Conservation (phyloP, 352 stramenopile species). For the Phytophthora rubi region DNA sequence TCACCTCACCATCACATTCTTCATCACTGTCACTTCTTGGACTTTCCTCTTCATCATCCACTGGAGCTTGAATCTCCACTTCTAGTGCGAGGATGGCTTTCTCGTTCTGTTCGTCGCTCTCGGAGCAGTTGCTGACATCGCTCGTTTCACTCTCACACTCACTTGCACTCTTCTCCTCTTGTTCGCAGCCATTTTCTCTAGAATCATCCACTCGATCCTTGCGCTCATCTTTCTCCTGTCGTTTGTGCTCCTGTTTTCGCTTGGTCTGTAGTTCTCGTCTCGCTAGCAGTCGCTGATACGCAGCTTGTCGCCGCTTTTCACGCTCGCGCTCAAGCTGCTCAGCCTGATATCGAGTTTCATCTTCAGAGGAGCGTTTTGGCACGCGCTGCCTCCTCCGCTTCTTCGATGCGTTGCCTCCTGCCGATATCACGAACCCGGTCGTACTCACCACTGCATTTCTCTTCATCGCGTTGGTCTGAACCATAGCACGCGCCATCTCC, state of each 20-base stretch:
- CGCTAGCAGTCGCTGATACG: conserved; percentile 64
- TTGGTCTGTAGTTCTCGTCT: conserved; percentile 60
- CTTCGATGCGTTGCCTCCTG: conserved; percentile 36
- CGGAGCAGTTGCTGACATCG: conserved; percentile 76
- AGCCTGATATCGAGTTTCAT: conserved; percentile 28
- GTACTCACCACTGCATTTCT: conserved; percentile 1
- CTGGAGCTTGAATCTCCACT: conserved; percentile 20
- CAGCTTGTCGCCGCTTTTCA: conserved; percentile 53
- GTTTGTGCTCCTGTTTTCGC: conserved; percentile 45
- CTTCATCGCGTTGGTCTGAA: conserved; percentile 35
- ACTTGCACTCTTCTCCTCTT: conserved; percentile 8
- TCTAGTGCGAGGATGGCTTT: conserved; percentile 57
- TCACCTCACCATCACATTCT: neutral
- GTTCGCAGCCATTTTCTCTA: neutral
- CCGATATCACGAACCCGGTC: conserved; percentile 55
- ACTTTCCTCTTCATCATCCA: conserved; percentile 14
- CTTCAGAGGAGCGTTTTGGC: conserved; percentile 40
- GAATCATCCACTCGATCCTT: neutral
- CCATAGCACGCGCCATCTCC: conserved; percentile 42
- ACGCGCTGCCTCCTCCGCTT: conserved; percentile 33
- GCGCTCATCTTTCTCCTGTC: conserved; percentile 16
- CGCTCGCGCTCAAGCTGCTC: conserved; percentile 51
- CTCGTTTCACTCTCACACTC: conserved; percentile 59
- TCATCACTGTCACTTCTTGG: neutral
- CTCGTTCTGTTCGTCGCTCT: conserved; percentile 64